These are phyloP conservation scores for Ophiobolus disseminans DNA, from an alignment of 2,329 filamentous ascomycete genomes.

Conservation along the genomic window DNA sequence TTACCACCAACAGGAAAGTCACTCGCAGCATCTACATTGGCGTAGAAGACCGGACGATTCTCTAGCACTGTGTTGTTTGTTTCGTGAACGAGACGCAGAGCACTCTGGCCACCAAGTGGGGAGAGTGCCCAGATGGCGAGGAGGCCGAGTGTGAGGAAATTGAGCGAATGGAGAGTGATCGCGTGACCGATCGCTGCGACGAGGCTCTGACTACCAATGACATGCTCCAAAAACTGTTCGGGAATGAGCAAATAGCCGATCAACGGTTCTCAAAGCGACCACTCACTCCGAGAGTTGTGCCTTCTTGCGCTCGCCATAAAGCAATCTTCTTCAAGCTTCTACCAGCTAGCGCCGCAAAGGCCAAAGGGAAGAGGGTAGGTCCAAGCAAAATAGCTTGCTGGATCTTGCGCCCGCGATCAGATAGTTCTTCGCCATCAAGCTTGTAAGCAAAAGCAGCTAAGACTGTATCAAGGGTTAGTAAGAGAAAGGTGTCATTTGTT, in stretches of 20 bases:
- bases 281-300: conserved; percentile 6
- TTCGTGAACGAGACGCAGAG: conserved; percentile 19
- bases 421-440: conserved; percentile 2
- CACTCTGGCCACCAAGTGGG: conserved; percentile 29
- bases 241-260: background rate
- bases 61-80: conserved; percentile 8
- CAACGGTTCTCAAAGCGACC: background rate
- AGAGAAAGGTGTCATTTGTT: too few species aligned
- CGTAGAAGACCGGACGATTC: conserved; percentile 6
- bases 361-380: conserved; percentile 6
- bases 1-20: background rate
- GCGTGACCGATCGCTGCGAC: conserved; percentile 9
- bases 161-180: conserved; percentile 6
- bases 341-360: conserved; percentile 6
- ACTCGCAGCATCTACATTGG: conserved; percentile 5
- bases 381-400: conserved; percentile 4
- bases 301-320: conserved; percentile 6
- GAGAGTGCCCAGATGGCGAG: conserved; percentile 27
- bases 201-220: conserved; percentile 10
- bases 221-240: conserved; percentile 4
- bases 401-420: background rate
- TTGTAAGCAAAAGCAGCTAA: conserved; percentile 4
- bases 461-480: background rate
- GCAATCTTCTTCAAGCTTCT: conserved; percentile 10
- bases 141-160: conserved; percentile 12